Percentiles rank a stretch among this genome's conserved stretches.
Conservation (phyloP, 2,329 filamentous ascomycete genomes). For the Pseudopithomyces maydicus region DNA sequence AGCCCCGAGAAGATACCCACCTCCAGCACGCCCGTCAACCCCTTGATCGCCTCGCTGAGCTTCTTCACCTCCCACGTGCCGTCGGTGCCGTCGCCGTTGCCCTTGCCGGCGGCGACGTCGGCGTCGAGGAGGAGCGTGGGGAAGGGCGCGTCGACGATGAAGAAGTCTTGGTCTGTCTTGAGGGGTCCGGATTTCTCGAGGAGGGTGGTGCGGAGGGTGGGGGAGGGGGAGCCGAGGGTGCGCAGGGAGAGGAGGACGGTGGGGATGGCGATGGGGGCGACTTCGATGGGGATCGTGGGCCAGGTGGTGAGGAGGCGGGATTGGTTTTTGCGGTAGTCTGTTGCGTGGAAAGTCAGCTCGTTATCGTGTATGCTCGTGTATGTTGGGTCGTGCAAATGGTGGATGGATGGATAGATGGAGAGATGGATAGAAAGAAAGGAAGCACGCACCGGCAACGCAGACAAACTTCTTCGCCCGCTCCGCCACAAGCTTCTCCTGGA, state of each 20-base stretch:
- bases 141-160: conserved; percentile 93
- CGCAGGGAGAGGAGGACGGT: conserved; percentile 75
- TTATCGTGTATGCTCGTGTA: too few relatives aligned
- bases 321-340: conserved; percentile 90
- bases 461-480: conserved; percentile 83
- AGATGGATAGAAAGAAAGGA: neutral
- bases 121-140: conserved; percentile 67
- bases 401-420: too few relatives aligned
- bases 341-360: neutral
- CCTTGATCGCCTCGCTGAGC: conserved; percentile 75
- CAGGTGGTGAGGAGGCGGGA: conserved; percentile 74
- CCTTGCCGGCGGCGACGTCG: conserved; percentile 54
- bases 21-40: conserved; percentile 85
- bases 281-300: conserved; percentile 90
- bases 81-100: conserved; percentile 59
- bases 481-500: conserved; percentile 96
- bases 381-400: too few relatives aligned
- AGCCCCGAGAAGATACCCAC: conserved; percentile 87
- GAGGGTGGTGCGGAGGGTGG: conserved; percentile 72
- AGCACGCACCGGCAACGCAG: conserved; percentile 73
- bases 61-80: conserved; percentile 81
- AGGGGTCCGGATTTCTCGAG: conserved; percentile 82
- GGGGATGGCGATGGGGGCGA: conserved; percentile 81
- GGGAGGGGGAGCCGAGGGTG: conserved; percentile 72
- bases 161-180: conserved; percentile 84